Evolutionary conservation across 2,329 filamentous ascomycete species (phyloP).

Genomic region (Phialophora macrospora): DNA sequence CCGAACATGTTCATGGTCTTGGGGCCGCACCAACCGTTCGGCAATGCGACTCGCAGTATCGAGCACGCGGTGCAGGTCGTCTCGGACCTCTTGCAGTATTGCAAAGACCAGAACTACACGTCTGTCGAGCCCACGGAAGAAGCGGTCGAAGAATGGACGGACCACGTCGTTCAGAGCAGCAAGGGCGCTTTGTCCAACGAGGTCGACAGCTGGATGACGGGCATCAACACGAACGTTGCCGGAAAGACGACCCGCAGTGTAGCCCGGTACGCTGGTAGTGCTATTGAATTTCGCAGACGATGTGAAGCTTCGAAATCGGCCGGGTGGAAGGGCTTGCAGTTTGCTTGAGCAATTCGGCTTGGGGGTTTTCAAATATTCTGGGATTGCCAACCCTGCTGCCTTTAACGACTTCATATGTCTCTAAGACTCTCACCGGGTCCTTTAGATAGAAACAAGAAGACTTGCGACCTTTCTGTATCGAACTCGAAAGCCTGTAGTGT

Average conservation of each 20-base stretch:
- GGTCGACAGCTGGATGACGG: conserved; percentile 61
- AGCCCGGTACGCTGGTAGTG: conserved; percentile 55
- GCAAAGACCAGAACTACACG: conserved; percentile 33
- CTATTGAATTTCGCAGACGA: conserved; percentile 48
- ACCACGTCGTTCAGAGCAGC: conserved; percentile 56
- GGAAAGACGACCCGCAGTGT: conserved; percentile 55
- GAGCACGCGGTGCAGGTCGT: conserved; percentile 49
- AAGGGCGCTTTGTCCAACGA: conserved; percentile 47
- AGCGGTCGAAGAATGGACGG: conserved; percentile 51
- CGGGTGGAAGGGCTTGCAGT: background rate
- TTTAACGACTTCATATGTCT: too few species aligned
- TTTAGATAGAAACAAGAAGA: too few species aligned
- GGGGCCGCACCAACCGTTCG: conserved; percentile 56
- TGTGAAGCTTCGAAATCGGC: conserved; percentile 5
- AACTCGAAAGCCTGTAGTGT: too few species aligned
- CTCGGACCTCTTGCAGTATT: conserved; percentile 42
- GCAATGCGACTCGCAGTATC: conserved; percentile 30
- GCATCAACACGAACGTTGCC: conserved; percentile 58
- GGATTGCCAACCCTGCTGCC: too few species aligned
- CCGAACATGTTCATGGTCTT: conserved; percentile 60
- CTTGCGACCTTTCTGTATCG: too few species aligned
- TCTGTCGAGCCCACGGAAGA: conserved; percentile 49
- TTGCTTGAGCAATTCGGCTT: background rate
- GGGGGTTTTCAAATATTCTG: too few species aligned
- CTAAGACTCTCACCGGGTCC: too few species aligned